Percentiles rank a stretch among this genome's conserved stretches.
Evolutionary conservation across 2,329 filamentous ascomycete species (phyloP).

Genomic region (Colletotrichum cereale): DNA sequence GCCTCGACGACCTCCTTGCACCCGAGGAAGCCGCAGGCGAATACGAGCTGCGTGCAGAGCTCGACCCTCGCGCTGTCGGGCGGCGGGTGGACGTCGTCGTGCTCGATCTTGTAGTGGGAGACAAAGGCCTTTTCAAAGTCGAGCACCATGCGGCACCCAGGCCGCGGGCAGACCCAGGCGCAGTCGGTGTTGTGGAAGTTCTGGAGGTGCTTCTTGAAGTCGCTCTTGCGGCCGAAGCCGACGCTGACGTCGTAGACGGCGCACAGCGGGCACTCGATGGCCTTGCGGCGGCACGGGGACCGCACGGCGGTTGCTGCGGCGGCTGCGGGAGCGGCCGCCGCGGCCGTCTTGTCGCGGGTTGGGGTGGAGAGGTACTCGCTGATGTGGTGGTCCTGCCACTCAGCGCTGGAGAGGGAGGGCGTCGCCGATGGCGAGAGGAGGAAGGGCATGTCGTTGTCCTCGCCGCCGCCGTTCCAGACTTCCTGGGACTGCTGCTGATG

Average conservation of each 20-base stretch:
- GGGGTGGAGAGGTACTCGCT: constrained; percentile 30
- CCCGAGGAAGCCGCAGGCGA: constrained; percentile 57
- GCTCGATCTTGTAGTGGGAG: constrained; percentile 58
- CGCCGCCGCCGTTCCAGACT: constrained; percentile 52
- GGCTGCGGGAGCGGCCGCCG: constrained; percentile 39
- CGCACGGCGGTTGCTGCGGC: background rate
- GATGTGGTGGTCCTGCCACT: constrained; percentile 31
- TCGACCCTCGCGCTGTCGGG: constrained; percentile 55
- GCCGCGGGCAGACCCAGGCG: constrained; percentile 58
- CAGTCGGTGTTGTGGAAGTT: constrained; percentile 60
- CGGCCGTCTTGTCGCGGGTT: constrained; percentile 54
- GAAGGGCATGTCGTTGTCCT: constrained; percentile 53
- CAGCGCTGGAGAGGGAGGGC: constrained; percentile 27
- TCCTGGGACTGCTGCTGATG: constrained; percentile 17
- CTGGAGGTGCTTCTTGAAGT: constrained; percentile 63
- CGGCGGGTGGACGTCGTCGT: constrained; percentile 46
- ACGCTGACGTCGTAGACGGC: constrained; percentile 60
- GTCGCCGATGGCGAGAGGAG: constrained; percentile 53
- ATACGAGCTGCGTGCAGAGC: constrained; percentile 58
- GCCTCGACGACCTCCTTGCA: constrained; percentile 60
- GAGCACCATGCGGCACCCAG: constrained; percentile 57
- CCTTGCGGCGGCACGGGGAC: constrained; percentile 35
- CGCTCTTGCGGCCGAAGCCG: constrained; percentile 60
- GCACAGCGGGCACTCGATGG: constrained; percentile 58
- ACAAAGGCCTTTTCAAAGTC: constrained; percentile 60